Conservation (phyloP, 2,329 filamentous ascomycete genomes). For the Claviceps purpurea region DNA sequence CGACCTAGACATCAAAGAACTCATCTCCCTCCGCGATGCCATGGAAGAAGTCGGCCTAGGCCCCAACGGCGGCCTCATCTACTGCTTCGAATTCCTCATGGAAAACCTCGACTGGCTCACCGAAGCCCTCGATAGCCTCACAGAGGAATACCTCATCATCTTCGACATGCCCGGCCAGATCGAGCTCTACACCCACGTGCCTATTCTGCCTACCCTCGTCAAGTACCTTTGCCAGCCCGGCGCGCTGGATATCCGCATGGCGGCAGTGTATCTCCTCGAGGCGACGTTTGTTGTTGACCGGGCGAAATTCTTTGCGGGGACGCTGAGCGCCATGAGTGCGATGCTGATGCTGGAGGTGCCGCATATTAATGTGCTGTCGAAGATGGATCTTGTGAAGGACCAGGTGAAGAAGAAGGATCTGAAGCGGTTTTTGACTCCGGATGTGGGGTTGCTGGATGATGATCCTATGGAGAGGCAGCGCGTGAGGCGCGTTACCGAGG, state of each 20-base stretch:
- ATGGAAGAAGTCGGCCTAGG: constrained; percentile 91
- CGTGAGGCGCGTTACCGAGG: constrained; percentile 24
- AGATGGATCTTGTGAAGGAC: constrained; percentile 93
- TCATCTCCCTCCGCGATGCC: constrained; percentile 86
- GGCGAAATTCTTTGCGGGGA: constrained; percentile 94
- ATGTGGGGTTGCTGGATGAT: constrained; percentile 69
- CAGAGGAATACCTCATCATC: constrained; percentile 92
- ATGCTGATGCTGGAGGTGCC: constrained; percentile 98
- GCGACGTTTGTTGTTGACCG: constrained; percentile 91
- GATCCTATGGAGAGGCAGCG: constrained; percentile 43
- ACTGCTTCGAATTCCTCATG: constrained; percentile 92
- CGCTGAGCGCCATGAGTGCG: constrained; percentile 90
- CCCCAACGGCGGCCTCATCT: constrained; percentile 85
- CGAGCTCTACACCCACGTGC: constrained; percentile 94
- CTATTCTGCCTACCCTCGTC: constrained; percentile 74
- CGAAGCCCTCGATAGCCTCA: constrained; percentile 69
- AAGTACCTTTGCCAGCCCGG: constrained; percentile 69
- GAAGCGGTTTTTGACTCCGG: constrained; percentile 80
- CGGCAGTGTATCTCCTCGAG: constrained; percentile 88
- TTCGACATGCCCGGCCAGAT: constrained; percentile 99
- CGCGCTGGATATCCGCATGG: constrained; percentile 77
- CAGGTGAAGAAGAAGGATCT: constrained; percentile 78
- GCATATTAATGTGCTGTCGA: constrained; percentile 90
- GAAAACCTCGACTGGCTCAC: constrained; percentile 89
- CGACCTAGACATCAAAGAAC: constrained; percentile 88